Evolutionary conservation across 1,284 basidiomycete genomes (phyloP).

Genomic region (Porogramme epimiltina): DNA sequence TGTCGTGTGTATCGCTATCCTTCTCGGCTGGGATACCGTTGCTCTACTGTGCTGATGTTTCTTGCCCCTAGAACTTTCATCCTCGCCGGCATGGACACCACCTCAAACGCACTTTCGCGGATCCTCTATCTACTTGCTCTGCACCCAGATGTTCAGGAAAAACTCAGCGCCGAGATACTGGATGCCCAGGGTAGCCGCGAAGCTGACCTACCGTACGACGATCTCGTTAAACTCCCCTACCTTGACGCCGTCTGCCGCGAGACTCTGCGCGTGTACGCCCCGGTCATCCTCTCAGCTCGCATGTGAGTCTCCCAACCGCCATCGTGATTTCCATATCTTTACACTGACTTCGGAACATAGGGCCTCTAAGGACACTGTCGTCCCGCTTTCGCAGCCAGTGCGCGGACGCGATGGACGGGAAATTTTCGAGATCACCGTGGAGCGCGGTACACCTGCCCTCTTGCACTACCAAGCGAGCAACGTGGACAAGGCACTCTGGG

Average conservation of each 20-base stretch:
- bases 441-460: conserved; percentile 14
- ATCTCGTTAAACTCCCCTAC: conserved; percentile 18
- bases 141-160: conserved; percentile 15
- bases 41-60: too few species aligned
- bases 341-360: background rate
- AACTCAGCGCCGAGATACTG: conserved; percentile 15
- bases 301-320: background rate
- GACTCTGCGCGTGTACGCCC: conserved; percentile 18
- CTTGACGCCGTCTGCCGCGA: conserved; percentile 23
- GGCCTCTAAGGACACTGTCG: conserved; percentile 5
- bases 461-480: conserved; percentile 21
- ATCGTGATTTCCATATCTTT: background rate
- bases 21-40: too few species aligned
- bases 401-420: conserved; percentile 13
- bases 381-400: conserved; percentile 18
- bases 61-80: conserved; percentile 10
- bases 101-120: conserved; percentile 20
- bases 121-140: conserved; percentile 17
- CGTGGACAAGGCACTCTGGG: conserved; percentile 20
- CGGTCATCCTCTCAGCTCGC: background rate
- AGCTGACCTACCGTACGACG: conserved; percentile 12
- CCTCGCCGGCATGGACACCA: conserved; percentile 20
- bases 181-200: conserved; percentile 6
- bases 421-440: conserved; percentile 17
- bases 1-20: conserved; percentile 31